phyloP scores from a whole-genome alignment of 805 yeast genomes.

The Pichia nakasei region DNA sequence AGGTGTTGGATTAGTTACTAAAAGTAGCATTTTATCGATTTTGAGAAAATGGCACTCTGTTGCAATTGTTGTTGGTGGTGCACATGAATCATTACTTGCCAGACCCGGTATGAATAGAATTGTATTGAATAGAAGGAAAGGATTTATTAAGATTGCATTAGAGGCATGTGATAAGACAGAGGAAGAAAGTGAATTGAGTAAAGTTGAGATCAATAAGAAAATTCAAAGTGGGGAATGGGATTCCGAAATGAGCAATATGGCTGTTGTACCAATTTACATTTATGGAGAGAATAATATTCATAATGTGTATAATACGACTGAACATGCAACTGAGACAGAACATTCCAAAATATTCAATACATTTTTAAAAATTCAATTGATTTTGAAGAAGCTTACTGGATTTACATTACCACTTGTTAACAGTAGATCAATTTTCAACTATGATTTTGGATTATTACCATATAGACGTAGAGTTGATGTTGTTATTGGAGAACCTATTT shows the following conservation, averaged over 20 bases:
- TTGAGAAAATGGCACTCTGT: constrained; percentile 63
- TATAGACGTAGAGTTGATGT: constrained; percentile 72
- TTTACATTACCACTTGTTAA: constrained; percentile 88
- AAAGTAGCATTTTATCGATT: constrained; percentile 56
- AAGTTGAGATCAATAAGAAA: neutral
- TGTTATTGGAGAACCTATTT: constrained; percentile 58
- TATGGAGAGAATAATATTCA: constrained; percentile 78
- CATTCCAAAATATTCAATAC: constrained; percentile 20
- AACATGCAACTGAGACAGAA: constrained; percentile 1
- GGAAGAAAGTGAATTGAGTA: neutral
- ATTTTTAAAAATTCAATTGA: constrained; percentile 51
- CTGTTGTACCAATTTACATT: constrained; percentile 78
- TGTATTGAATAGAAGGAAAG: constrained; percentile 70
- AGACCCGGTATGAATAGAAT: constrained; percentile 56
- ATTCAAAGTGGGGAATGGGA: constrained; percentile 9
- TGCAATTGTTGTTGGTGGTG: constrained; percentile 92
- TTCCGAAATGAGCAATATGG: constrained; percentile 46
- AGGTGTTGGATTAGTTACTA: constrained; percentile 81
- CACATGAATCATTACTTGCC: constrained; percentile 75
- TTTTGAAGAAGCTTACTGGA: constrained; percentile 63
- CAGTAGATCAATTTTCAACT: constrained; percentile 87
- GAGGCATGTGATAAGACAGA: constrained; percentile 30
- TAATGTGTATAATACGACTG: constrained; percentile 29
- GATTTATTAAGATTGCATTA: constrained; percentile 82
- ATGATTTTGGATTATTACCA: constrained; percentile 87